Base-by-base conservation (phyloP, 78 protist species). In the Isochrysis galbana region DNA sequence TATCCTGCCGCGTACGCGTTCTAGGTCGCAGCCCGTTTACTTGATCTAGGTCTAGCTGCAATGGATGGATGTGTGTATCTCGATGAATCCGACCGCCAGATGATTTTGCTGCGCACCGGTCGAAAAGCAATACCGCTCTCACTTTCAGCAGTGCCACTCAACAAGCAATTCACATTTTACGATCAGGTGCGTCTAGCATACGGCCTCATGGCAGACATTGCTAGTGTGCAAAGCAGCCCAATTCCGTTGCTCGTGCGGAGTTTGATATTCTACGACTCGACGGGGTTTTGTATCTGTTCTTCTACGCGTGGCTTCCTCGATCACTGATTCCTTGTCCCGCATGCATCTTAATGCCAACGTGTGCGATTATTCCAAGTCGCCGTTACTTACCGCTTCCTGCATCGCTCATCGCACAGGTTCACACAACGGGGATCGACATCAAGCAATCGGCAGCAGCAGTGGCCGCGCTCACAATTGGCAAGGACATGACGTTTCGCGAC, bases 371-470 rank as follows among this genome's bases (percentile, higher is more conserved):
- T n/a, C n/a, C n/a, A n/a, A n/a, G n/a, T n/a, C 10, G 70, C 70
- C 26, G 70, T 29, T 55, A 5, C 26, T 11, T 5, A 26, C 70
- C 70, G 70, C 70, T 2, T 61, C 70, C 70, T 25, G 19, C n/a
- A n/a, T n/a, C n/a, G n/a, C n/a, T n/a, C n/a, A n/a, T n/a, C n/a
- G n/a, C n/a, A n/a, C n/a, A 93, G 47, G 32, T 94, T 48, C 97
- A 96, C 90, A 96, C 97, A 29, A 96, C 97, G 26, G 97, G 97
- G 36, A 96, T 96, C 94, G 97, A 96, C 89, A 94, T 96, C 91
- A 91, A 93, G 48, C 97, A 96, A 23, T 0, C 54, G n/a, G 91
- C 91, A 38, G 84, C 72, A 32, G 97, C 97, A 11, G 26, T 45
- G 22, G 96, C 97, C 17, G 94, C 92, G 39, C 14, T 96, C 25